A percentile compares a stretch with the other conserved stretches of the same genome.
These are phyloP conservation scores for Chimonanthus salicifolius DNA, from an alignment of 164 flowering plant genomes.

Conservation along the genomic window DNA sequence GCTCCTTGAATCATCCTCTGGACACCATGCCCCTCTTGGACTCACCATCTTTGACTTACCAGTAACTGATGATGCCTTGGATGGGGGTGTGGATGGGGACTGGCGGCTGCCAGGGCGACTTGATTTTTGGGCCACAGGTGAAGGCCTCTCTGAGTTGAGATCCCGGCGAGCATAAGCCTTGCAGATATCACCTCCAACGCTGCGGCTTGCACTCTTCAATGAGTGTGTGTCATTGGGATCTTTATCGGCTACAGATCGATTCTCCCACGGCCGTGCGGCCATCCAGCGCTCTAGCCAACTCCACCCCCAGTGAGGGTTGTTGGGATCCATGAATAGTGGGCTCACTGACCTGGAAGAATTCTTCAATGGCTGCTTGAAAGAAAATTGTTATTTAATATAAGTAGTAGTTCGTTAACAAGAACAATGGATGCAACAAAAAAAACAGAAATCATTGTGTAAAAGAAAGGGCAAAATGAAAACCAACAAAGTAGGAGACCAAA, in stretches of 20 bases:
- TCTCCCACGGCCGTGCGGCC: slow-evolving; percentile 86
- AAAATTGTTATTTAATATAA: too few species aligned
- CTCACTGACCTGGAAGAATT: slow-evolving; percentile 40
- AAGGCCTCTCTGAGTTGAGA: slow-evolving; percentile 33
- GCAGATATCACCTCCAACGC: slow-evolving; percentile 47
- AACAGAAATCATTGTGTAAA: too few species aligned
- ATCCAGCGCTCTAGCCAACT: slow-evolving; percentile 95
- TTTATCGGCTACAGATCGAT: slow-evolving; percentile 36
- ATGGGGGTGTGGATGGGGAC: slow-evolving; percentile 43
- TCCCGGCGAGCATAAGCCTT: slow-evolving; percentile 37
- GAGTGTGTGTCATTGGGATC: slow-evolving; percentile 42
- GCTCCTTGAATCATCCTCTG: slow-evolving; percentile 59
- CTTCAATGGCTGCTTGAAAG: slow-evolving; percentile 50
- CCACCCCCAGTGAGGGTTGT: slow-evolving; percentile 97
- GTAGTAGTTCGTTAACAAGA: not conserved
- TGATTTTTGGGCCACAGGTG: slow-evolving; percentile 42
- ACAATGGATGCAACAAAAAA: not conserved
- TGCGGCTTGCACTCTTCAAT: slow-evolving; percentile 35
- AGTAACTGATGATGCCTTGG: slow-evolving; percentile 24
- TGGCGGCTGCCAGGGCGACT: slow-evolving; percentile 23
- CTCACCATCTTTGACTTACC: slow-evolving; percentile 42
- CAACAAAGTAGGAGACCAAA: too few species aligned
- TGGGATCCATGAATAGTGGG: slow-evolving; percentile 71
- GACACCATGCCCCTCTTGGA: slow-evolving; percentile 32
- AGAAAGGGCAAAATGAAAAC: too few species aligned